Evolutionary conservation across 1,284 basidiomycete species (phyloP).

Genomic region (Quambalaria eucalypti): DNA sequence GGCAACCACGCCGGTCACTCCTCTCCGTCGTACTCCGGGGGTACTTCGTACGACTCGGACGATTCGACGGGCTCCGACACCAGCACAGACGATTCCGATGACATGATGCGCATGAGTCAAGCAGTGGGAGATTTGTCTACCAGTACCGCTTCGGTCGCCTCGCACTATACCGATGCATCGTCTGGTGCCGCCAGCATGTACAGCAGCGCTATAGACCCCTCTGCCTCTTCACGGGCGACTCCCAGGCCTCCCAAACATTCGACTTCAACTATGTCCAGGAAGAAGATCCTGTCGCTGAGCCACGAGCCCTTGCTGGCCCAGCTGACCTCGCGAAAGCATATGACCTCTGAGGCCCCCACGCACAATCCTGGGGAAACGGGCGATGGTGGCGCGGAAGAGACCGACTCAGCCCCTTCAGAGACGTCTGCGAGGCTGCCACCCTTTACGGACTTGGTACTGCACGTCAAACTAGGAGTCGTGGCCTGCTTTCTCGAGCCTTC

Average conservation of each 20-base stretch:
- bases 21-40: neutral
- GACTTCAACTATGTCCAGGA: neutral
- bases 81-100: neutral
- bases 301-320: neutral
- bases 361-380: too few species aligned
- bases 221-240: too few species aligned
- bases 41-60: neutral
- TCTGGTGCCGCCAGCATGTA: conserved; percentile 15
- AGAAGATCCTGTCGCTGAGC: neutral
- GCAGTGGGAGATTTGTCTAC: neutral
- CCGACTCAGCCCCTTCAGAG: too few species aligned
- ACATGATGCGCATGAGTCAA: neutral
- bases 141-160: neutral
- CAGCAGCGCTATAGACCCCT: conserved; percentile 17
- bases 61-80: neutral
- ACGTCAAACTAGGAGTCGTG: too few species aligned
- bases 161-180: neutral
- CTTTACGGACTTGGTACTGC: too few species aligned
- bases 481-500: too few species aligned
- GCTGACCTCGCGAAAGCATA: neutral
- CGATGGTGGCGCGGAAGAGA: too few species aligned
- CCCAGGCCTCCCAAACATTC: neutral
- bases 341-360: too few species aligned
- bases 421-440: too few species aligned
- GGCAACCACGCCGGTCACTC: neutral